Percentiles rank a stretch among this genome's conserved stretches.
These are phyloP conservation scores for Agarophyton chilense DNA, from an alignment of 23 red algal genomes.

Conservation along the genomic window DNA sequence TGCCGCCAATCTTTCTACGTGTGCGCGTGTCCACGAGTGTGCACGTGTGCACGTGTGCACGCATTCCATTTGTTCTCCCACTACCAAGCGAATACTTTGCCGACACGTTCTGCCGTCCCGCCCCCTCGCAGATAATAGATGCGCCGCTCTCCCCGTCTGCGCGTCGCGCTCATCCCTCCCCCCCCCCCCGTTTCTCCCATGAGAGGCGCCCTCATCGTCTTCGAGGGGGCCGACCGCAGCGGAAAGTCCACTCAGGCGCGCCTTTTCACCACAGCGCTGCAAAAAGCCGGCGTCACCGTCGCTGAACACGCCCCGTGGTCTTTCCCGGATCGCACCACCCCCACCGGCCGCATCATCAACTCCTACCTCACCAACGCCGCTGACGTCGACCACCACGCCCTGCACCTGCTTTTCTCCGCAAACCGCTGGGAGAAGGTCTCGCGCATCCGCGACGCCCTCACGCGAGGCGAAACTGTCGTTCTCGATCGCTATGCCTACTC, in stretches of 20 bases:
- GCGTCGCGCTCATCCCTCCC: too few relatives aligned
- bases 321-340: slow-evolving; percentile 89
- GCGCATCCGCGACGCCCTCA: slow-evolving; percentile 31
- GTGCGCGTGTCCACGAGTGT: too few relatives aligned
- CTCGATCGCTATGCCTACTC: slow-evolving; percentile 94
- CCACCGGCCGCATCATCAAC: slow-evolving; percentile 68
- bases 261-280: slow-evolving; percentile 18
- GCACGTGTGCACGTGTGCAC: too few relatives aligned
- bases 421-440: slow-evolving; percentile 90
- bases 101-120: too few relatives aligned
- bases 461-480: slow-evolving; percentile 67
- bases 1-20: too few relatives aligned
- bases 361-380: slow-evolving; percentile 42
- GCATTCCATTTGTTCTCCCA: too few relatives aligned
- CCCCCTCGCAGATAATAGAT: too few relatives aligned
- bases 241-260: slow-evolving; percentile 93
- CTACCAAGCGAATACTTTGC: too few relatives aligned
- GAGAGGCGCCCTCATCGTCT: slow-evolving; percentile 86
- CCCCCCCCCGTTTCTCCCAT: too few relatives aligned
- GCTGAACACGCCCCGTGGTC: slow-evolving; percentile 42
- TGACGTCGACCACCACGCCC: slow-evolving; percentile 50
- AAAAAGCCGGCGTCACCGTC: slow-evolving; percentile 24
- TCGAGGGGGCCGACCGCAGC: slow-evolving; percentile 90
- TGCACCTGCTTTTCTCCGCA: slow-evolving; percentile 91
- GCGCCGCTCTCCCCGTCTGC: too few relatives aligned